These are phyloP conservation scores for Russula virescens DNA, from an alignment of 768 basidiomycete genomes.

Conservation along the genomic window DNA sequence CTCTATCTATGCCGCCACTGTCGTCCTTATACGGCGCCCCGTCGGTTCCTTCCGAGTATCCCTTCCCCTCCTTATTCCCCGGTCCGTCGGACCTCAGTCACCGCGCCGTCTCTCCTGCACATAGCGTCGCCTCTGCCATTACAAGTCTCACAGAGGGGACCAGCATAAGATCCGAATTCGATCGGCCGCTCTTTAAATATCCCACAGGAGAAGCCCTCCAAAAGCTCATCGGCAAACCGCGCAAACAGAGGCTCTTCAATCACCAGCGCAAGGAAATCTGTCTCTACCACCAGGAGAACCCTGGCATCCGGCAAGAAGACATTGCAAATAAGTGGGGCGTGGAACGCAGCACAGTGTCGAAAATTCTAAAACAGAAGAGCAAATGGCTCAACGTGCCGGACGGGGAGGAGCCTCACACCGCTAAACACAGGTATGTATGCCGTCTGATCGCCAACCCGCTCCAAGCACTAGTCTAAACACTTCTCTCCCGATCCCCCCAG, in stretches of 20 bases:
- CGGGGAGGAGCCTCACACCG: slow-evolving; percentile 50
- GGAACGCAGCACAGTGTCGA: slow-evolving; percentile 90
- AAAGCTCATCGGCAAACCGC: slow-evolving; percentile 41
- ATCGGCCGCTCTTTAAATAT: slow-evolving; percentile 14
- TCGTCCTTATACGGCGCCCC: slow-evolving; percentile 18
- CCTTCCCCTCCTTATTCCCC: slow-evolving; percentile 18
- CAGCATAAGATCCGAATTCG: slow-evolving; percentile 16
- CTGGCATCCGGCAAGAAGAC: slow-evolving; percentile 74
- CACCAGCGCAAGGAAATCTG: slow-evolving; percentile 74
- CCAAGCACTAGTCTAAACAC: slow-evolving; percentile 13
- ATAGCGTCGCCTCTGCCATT: slow-evolving; percentile 48
- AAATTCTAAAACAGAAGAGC: slow-evolving; percentile 81
- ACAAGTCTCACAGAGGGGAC: slow-evolving; percentile 45
- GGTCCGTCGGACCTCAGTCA: slow-evolving; percentile 32
- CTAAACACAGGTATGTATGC: slow-evolving; percentile 59
- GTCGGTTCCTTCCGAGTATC: slow-evolving; percentile 17
- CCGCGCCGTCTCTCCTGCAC: slow-evolving; percentile 56
- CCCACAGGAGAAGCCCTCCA: slow-evolving; percentile 20
- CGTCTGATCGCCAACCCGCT: background rate
- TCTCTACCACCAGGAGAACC: slow-evolving; percentile 54
- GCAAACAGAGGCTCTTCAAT: slow-evolving; percentile 70
- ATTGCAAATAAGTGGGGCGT: slow-evolving; percentile 72
- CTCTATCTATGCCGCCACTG: slow-evolving; percentile 16
- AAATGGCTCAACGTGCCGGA: slow-evolving; percentile 70
- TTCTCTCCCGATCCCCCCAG: slow-evolving; percentile 33